Evolutionary conservation across 2,329 filamentous ascomycete species (phyloP), one percentile per base, ranked within the genome.

Genomic region (Cladorrhinum sp.): DNA sequence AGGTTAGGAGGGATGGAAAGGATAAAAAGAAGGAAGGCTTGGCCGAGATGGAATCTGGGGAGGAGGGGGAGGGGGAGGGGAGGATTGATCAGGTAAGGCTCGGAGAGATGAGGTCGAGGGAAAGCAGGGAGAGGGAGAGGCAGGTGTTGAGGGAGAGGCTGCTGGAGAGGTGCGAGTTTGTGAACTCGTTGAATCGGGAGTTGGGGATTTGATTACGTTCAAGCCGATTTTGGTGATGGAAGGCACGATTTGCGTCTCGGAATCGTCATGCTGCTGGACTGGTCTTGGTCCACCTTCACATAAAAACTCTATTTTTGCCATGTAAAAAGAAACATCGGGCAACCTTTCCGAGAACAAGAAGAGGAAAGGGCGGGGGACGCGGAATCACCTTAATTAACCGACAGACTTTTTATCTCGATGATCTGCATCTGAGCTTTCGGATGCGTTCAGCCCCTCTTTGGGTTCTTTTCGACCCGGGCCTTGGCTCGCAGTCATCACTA

Each of bases 111-210:
- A 62, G 24, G 2, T 55, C 28, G 4, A 24, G 28, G 18, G n/a
- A 14, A 4, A 21, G 12, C 2, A 39, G 62, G 16, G 56, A 23
- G 52, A 62, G 65, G 18, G 59, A 63, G 57, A 51, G 58, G 6
- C 24, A 57, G 23, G 39, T 69, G 5, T 61, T 64, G 20, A 52
- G 61, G n/a, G 59, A 70, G 48, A 66, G 58, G 21, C 28, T 70
- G 18, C 16, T 68, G 0, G 54, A 67, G 55, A 46, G 69, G 24
- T 70, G 68, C 20, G 50, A 51, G 3, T 70, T 67, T 57, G 64
- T 69, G 59, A 61, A 67, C 20, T 64, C 58, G 0, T 58, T 70
- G 1, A 39, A 67, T 1, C 66, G 68, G 39, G 69, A 67, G 59
- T 46, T 70, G 20, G 65, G 64, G 2, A 53, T 57, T 55, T 66